phyloP scores from a whole-genome alignment of 371 early-diverging fungal species.

The Haplosporangium sp. region DNA sequence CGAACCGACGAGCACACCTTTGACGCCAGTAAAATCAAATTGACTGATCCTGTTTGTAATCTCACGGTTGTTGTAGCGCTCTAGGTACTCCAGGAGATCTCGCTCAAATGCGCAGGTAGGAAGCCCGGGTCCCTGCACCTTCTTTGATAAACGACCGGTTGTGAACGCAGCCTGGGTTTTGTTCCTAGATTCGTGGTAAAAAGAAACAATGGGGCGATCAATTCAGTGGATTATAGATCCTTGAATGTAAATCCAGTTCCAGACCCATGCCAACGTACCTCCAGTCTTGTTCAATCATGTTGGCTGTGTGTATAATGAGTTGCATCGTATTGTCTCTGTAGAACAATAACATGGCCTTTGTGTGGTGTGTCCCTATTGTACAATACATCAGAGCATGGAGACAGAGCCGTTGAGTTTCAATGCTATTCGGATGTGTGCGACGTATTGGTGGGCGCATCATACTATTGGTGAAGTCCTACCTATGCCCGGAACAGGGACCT shows the following conservation, averaged over 20 bases:
- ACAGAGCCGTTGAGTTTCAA: too few relatives aligned
- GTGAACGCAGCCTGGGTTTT: conserved; percentile 69
- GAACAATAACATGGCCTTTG: conserved; percentile 72
- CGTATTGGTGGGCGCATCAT: too few relatives aligned
- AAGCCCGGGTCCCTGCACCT: conserved; percentile 3
- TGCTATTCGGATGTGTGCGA: too few relatives aligned
- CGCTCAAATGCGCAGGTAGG: conserved; percentile 62
- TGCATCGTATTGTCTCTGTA: conserved; percentile 58
- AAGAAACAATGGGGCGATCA: neutral
- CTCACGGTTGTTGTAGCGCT: conserved; percentile 46
- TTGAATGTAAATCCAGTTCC: neutral
- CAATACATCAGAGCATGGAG: too few relatives aligned
- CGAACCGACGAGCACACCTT: conserved; percentile 59
- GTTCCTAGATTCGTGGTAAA: conserved; percentile 34
- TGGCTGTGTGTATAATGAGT: conserved; percentile 73
- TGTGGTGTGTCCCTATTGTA: conserved; percentile 70
- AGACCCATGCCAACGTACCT: conserved; percentile 47
- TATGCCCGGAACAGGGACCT: conserved; percentile 33
- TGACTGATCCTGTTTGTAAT: conserved; percentile 48
- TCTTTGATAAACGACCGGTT: conserved; percentile 58
- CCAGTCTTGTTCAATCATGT: conserved; percentile 71
- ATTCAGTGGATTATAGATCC: neutral
- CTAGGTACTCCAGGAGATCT: conserved; percentile 65
- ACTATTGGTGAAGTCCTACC: conserved; percentile 11
- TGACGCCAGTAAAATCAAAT: conserved; percentile 60